Conservation (phyloP, 345 rosid genomes). For the Cardamine chenopodiifolia region DNA sequence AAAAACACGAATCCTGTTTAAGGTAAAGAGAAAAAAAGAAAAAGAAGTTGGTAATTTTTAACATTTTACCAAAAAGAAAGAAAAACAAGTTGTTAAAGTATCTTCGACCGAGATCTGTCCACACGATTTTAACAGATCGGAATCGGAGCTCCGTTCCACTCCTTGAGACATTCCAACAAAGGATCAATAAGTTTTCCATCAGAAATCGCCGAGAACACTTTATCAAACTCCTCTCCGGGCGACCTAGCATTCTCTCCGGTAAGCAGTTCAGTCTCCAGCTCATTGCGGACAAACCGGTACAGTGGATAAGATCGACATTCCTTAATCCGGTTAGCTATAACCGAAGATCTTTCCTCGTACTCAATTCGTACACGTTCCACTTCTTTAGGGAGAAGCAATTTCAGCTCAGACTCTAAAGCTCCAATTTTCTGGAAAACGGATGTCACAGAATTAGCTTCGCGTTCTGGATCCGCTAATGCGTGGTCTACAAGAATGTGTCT, state of each 20-base stretch:
- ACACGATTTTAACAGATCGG: slow-evolving; percentile 40
- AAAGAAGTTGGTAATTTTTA: background rate
- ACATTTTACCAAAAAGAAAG: too few relatives aligned
- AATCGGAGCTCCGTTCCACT: slow-evolving; percentile 73
- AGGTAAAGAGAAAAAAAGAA: too few relatives aligned
- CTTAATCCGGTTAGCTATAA: slow-evolving; percentile 59
- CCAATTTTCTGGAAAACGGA: slow-evolving; percentile 72
- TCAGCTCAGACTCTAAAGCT: slow-evolving; percentile 67
- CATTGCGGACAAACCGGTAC: slow-evolving; percentile 69
- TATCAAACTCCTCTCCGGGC: slow-evolving; percentile 77
- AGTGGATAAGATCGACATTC: slow-evolving; percentile 76
- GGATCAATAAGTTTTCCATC: slow-evolving; percentile 78
- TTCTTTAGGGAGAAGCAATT: slow-evolving; percentile 57
- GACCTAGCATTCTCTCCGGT: slow-evolving; percentile 65
- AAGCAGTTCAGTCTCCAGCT: slow-evolving; percentile 53
- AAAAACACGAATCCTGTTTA: background rate
- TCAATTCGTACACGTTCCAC: slow-evolving; percentile 56
- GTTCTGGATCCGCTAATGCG: slow-evolving; percentile 62
- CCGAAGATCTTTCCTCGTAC: slow-evolving; percentile 54
- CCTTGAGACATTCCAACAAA: slow-evolving; percentile 63
- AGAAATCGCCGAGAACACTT: slow-evolving; percentile 67
- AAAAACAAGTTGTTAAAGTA: too few relatives aligned
- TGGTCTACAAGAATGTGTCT: slow-evolving; percentile 74
- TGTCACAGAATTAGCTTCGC: slow-evolving; percentile 48
- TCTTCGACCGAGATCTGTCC: background rate